Base-by-base conservation (phyloP, 2,329 filamentous ascomycete genomes). In the Penicillium occitanis region DNA sequence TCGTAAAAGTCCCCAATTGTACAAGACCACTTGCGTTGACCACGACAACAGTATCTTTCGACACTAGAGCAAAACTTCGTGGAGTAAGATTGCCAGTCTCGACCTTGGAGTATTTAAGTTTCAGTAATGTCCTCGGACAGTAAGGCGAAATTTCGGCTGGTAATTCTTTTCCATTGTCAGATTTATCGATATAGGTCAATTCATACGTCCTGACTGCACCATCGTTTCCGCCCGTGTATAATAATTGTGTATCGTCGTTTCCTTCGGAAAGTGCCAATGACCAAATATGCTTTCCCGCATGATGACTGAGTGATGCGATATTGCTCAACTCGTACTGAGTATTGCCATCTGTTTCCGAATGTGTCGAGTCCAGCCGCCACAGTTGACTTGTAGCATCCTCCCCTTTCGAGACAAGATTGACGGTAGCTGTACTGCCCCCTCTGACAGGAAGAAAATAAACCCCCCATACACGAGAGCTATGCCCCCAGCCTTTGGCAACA, bases 271-370 rank as follows among this genome's bases (percentile, higher is more conserved):
- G 67, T 13, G 86, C 87, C 44, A 88, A 83, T 0, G 93, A 89
- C 93, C 94, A 98, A 6, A 98, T 88, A 74, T 97, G 93, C 77
- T 97, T 99, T 6, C 95, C 95, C 40, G 82, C 84, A 74, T 98
- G 93, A 67, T 88, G 86, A 2, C 85, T 82, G 60, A 87, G 85
- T 7, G 84, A 87, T 1, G 83, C 80, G 1, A 83, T 73, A 61
- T 90, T 71, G 25, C 30, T 71, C 46, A 78, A 68, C 1, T 68
- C 64, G 58, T 73, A 75, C 22, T 68, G 63, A 10, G 68, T 67
- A 50, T 42, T 60, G 11, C 69, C 63, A 1, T 42, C 58, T 11
- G 53, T n/a, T 28, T 35, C 33, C 2, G 60, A 19, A 4, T 57
- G 59, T 14, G 69, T 67, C 46, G 62, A 63, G 17, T 71, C 69